phyloP scores from a whole-genome alignment of 768 basidiomycete genomes.

The Mycena pura region DNA sequence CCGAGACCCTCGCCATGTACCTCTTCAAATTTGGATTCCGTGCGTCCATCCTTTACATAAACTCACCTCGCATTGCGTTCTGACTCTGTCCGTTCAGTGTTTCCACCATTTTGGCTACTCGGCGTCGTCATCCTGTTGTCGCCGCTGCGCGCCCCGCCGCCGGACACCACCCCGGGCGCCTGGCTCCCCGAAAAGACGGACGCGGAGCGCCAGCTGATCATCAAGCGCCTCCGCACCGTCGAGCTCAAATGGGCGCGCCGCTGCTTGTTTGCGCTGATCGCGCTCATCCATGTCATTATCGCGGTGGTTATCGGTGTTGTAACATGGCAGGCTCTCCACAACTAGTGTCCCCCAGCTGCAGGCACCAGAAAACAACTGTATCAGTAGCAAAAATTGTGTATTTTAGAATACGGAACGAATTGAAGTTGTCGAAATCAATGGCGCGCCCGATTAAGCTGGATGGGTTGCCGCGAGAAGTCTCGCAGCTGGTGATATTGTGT shows the following conservation, averaged over 20 bases:
- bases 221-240: constrained; percentile 51
- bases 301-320: constrained; percentile 38
- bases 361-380: too few relatives aligned
- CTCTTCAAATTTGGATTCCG: constrained; percentile 71
- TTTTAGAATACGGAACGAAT: too few relatives aligned
- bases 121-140: constrained; percentile 63
- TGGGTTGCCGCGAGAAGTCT: too few relatives aligned
- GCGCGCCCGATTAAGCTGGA: too few relatives aligned
- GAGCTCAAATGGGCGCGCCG: constrained; percentile 65
- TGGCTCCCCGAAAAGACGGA: constrained; percentile 66
- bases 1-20: constrained; percentile 62
- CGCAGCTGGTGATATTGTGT: too few relatives aligned
- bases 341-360: too few relatives aligned
- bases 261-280: constrained; percentile 59
- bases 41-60: constrained; percentile 38
- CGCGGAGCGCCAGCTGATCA: constrained; percentile 53
- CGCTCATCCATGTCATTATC: constrained; percentile 51
- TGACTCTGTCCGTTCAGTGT: constrained; percentile 46
- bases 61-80: neutral
- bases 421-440: too few relatives aligned
- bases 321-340: too few relatives aligned
- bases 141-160: constrained; percentile 53
- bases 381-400: too few relatives aligned
- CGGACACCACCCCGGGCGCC: constrained; percentile 37
- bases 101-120: constrained; percentile 67